Base-by-base conservation (phyloP, 345 rosid genomes). In the Schrenkiella parvula region DNA sequence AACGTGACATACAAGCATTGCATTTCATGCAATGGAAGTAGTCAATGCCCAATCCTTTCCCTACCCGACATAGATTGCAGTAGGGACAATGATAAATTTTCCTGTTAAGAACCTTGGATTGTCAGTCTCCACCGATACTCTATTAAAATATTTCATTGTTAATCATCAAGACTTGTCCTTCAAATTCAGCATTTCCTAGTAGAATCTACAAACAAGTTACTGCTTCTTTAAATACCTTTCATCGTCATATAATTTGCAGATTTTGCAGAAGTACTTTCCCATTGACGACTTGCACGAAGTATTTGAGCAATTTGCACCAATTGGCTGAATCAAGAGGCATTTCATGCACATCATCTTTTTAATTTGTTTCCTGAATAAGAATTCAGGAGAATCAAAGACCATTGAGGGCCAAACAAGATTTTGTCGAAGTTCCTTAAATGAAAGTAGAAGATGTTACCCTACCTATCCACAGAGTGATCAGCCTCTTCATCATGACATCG, bases 21-120 rank as follows among this genome's bases (percentile, higher is more conserved):
- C 98, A 90, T 41, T 78, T 87, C 98, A 93, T 90, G 83, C 98
- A 93, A 58, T 93, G 98, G 66, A 90, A 90, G 83, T 84, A 90
- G 76, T 90, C 91, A 63, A 89, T 73, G 31, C 97, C 97, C 70
- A 93, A 81, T 63, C 98, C 98, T 82, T 86, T 86, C 78, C 98
- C 98, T 5, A 93, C 76, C 13, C 97, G 86, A 66, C 97, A 93
- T 46, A 93, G 85, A 70, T 93, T 93, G 75, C 97, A 90, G 58
- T 80, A 93, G n/a, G 97, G 97, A 54, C 98, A 93, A 58, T 93
- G 97, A 81, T 93, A 93, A 68, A 93, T 88, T 82, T 90, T 82
- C 89, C 97, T 93, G 91, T 60, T 25, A 41, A 67, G 2, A 77
- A 56, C 11, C 21, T 54, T 54, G 5, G 12, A 46, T 15, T 58